These are phyloP conservation scores for Globomyces pollinis-pini DNA, from an alignment of 192 early-diverging fungal species.

Conservation along the genomic window DNA sequence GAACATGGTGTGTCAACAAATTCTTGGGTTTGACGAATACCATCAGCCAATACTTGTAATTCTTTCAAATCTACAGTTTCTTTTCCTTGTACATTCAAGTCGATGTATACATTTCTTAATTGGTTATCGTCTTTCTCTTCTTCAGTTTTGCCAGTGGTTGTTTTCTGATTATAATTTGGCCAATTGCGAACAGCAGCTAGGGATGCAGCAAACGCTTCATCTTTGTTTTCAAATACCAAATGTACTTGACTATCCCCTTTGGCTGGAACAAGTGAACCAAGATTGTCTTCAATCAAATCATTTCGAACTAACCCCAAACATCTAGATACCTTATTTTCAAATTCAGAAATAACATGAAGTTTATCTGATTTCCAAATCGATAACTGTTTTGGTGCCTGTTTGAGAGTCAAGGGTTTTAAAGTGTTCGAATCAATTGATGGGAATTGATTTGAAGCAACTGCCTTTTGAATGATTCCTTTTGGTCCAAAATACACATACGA, in stretches of 20 bases:
- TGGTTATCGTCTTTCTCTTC: too few relatives aligned
- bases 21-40: constrained; percentile 21
- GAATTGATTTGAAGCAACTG: too few relatives aligned
- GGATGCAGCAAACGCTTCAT: constrained; percentile 9
- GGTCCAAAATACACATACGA: too few relatives aligned
- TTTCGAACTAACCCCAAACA: constrained; percentile 29
- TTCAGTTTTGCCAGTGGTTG: too few relatives aligned
- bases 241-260: constrained; percentile 17
- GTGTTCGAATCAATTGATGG: too few relatives aligned
- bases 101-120: too few relatives aligned
- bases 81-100: too few relatives aligned
- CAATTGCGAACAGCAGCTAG: constrained; percentile 4
- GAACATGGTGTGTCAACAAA: constrained; percentile 40
- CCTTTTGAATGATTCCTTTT: too few relatives aligned
- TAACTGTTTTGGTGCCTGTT: too few relatives aligned
- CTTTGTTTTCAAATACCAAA: background rate
- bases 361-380: too few relatives aligned
- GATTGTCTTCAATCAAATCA: constrained; percentile 29
- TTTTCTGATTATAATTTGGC: constrained; percentile 1
- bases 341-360: too few relatives aligned
- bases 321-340: constrained; percentile 16
- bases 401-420: too few relatives aligned
- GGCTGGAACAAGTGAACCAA: background rate
- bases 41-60: constrained; percentile 8
- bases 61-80: constrained; percentile 4